Base-by-base conservation (phyloP, 805 yeast species). In the Candida maesae region DNA sequence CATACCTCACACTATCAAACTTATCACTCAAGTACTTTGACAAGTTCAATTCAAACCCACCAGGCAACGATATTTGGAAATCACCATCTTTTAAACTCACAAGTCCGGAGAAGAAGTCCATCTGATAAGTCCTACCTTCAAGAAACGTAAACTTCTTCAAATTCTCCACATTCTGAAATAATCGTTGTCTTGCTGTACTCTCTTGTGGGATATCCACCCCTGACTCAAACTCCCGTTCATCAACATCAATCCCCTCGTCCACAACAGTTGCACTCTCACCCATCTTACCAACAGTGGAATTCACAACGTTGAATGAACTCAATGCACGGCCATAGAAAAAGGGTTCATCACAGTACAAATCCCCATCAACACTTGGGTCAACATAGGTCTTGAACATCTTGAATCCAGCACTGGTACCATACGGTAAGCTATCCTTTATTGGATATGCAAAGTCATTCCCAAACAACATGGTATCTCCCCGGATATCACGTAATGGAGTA, bases 371-470 rank as follows among this genome's bases (percentile, higher is more conserved):
- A 17, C 82, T 75, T n/a, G 81, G 80, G 55, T 79, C 84, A 34
- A 82, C 73, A 46, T 71, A 66, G 66, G 73, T 66, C 34, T 72
- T 71, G 65, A 80, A 81, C 25, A 79, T 60, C 44, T 70, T 68
- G 48, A 78, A 64, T 0, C 84, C 87, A 2, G 76, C 58, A 5
- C 77, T 66, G 21, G 68, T 65, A 5, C 78, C 78, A 56, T 66
- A 66, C 3, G 89, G 89, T 10, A 82, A 67, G 39, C 67, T 67
- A 35, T 79, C 79, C 24, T 70, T 63, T 24, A 82, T 71, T 0
- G 85, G 80, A n/a, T 65, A 55, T 9, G 71, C 75, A 55, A 79
- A 79, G 52, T 82, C 88, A 54, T 82, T 82, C 1, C 89, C 89
- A 62, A 78, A 81, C n/a, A 76, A 44, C 30, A 82, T 60, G n/a